Conservation (phyloP, 768 basidiomycete genomes). For the Serendipita sp. region DNA sequence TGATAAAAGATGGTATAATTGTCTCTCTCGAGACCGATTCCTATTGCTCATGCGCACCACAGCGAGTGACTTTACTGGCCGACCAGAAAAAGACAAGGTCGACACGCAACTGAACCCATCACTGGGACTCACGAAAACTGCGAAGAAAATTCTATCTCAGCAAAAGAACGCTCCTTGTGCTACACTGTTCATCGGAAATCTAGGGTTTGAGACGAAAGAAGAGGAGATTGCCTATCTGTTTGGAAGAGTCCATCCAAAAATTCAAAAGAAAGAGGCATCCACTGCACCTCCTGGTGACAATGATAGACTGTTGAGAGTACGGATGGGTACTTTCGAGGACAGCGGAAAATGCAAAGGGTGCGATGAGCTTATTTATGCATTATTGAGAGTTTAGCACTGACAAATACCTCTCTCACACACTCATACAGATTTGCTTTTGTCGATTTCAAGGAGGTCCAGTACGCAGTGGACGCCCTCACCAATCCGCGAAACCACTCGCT, state of each 20-base stretch:
- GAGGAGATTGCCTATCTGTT: slow-evolving; percentile 55
- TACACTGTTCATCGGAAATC: slow-evolving; percentile 84
- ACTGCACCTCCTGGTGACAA: slow-evolving; percentile 11
- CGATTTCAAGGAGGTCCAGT: slow-evolving; percentile 65
- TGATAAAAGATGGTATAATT: slow-evolving; percentile 79
- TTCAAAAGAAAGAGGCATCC: slow-evolving; percentile 27
- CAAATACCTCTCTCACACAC: no score
- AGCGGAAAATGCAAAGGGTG: slow-evolving; percentile 92
- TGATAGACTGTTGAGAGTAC: slow-evolving; percentile 25
- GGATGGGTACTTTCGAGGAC: slow-evolving; percentile 94
- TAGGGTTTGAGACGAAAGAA: slow-evolving; percentile 80
- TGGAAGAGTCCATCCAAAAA: slow-evolving; percentile 13
- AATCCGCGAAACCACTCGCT: slow-evolving; percentile 74
- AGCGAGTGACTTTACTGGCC: slow-evolving; percentile 63
- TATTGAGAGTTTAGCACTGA: not conserved
- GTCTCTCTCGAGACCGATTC: slow-evolving; percentile 5
- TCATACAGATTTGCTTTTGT: slow-evolving; percentile 93
- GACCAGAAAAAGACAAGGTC: slow-evolving; percentile 28
- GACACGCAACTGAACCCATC: slow-evolving; percentile 22
- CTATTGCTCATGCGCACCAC: slow-evolving; percentile 5
- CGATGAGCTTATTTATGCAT: slow-evolving; percentile 7
- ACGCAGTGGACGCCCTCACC: slow-evolving; percentile 66
- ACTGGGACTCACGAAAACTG: slow-evolving; percentile 39
- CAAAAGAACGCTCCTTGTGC: slow-evolving; percentile 76
- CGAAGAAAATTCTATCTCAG: slow-evolving; percentile 53